phyloP scores from a whole-genome alignment of 1,284 basidiomycete genomes.

The Moesziomyces sp. region DNA sequence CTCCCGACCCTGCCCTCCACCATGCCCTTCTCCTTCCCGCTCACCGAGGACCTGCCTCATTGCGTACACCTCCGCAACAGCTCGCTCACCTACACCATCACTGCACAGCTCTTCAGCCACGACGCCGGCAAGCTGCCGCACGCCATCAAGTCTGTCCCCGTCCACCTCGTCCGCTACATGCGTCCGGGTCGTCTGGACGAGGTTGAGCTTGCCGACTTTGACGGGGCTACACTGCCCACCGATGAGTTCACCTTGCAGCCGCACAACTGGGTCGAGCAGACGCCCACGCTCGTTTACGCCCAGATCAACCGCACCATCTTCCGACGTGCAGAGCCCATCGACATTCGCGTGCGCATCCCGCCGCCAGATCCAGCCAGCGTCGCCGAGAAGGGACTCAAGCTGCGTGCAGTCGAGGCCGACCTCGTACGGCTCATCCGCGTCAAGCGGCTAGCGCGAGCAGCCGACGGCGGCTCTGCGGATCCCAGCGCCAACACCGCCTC shows the following conservation, averaged over 20 bases:
- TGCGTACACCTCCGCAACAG: slow-evolving; percentile 60
- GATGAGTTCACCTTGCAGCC: slow-evolving; percentile 47
- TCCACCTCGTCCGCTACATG: slow-evolving; percentile 62
- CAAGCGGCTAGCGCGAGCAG: slow-evolving; percentile 8
- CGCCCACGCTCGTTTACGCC: slow-evolving; percentile 49
- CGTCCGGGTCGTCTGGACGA: slow-evolving; percentile 43
- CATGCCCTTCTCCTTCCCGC: slow-evolving; percentile 61
- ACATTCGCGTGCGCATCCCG: slow-evolving; percentile 59
- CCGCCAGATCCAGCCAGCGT: slow-evolving; percentile 49
- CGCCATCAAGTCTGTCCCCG: slow-evolving; percentile 36
- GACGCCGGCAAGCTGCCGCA: slow-evolving; percentile 23
- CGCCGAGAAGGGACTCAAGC: slow-evolving; percentile 53
- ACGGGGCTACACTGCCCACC: slow-evolving; percentile 18
- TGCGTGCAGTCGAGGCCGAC: slow-evolving; percentile 60
- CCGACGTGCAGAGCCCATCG: slow-evolving; percentile 62
- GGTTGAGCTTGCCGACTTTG: slow-evolving; percentile 26
- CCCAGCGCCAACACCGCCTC: not conserved
- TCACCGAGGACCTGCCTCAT: slow-evolving; percentile 63
- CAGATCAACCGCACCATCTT: slow-evolving; percentile 61
- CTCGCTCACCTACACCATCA: slow-evolving; percentile 54
- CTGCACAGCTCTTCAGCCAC: slow-evolving; percentile 48
- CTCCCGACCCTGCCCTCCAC: slow-evolving; percentile 40
- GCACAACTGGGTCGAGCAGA: slow-evolving; percentile 46
- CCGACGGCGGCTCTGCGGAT: not conserved
- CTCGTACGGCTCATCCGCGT: slow-evolving; percentile 58